A percentile compares a stretch with the other conserved stretches of the same genome.
phyloP scores from a whole-genome alignment of 192 early-diverging fungal genomes.

The Coemansia sp. region DNA sequence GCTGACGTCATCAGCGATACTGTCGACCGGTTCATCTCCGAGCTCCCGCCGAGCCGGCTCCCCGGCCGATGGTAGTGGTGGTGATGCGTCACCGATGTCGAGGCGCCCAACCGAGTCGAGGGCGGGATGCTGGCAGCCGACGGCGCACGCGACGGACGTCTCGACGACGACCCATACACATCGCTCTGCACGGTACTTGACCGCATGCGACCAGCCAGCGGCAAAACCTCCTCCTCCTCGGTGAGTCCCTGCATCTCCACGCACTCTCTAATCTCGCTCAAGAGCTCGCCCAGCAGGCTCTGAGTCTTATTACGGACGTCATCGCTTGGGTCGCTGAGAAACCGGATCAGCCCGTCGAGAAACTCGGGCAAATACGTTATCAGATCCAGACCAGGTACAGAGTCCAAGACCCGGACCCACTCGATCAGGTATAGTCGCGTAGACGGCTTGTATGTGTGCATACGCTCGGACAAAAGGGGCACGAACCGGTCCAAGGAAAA shows the following conservation, averaged over 20 bases:
- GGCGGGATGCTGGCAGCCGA: conserved; percentile 21
- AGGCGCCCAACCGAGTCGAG: not conserved
- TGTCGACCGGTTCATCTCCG: conserved; percentile 17
- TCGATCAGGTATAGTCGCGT: conserved; percentile 93
- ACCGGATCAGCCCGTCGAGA: conserved; percentile 88
- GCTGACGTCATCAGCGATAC: conserved; percentile 45
- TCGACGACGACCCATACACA: conserved; percentile 3
- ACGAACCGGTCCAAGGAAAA: conserved; percentile 96
- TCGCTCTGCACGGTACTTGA: conserved; percentile 42
- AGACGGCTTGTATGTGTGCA: conserved; percentile 88
- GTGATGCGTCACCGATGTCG: not conserved
- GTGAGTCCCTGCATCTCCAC: conserved; percentile 34
- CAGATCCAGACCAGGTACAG: conserved; percentile 93
- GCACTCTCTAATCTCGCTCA: conserved; percentile 80
- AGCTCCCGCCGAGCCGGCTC: conserved; percentile 9
- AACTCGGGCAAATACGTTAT: conserved; percentile 92
- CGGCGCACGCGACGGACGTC: conserved; percentile 30
- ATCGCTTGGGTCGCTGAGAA: conserved; percentile 86
- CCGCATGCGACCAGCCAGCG: conserved; percentile 19
- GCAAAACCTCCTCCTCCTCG: not conserved
- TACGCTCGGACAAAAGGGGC: conserved; percentile 89
- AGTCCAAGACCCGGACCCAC: conserved; percentile 92
- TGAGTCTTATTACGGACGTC: conserved; percentile 88
- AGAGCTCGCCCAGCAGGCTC: conserved; percentile 84
- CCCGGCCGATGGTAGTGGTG: conserved; percentile 7